These are phyloP conservation scores for Metarhizium anisopliae DNA, from an alignment of 2,329 filamentous ascomycete genomes.

Conservation along the genomic window DNA sequence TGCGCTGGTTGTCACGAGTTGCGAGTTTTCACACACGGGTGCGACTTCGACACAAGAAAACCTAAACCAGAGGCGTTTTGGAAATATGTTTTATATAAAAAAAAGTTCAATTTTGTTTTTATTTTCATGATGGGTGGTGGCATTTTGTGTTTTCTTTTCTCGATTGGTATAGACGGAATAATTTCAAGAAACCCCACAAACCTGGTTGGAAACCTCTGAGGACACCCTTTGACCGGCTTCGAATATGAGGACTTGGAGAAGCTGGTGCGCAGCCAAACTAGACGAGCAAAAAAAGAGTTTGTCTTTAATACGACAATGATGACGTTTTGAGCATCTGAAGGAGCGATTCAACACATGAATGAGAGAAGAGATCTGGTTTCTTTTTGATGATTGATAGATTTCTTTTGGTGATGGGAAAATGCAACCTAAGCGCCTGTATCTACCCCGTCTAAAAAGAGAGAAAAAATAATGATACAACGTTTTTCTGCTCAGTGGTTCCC, in stretches of 20 bases:
- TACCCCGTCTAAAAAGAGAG: not conserved
- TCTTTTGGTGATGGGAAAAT: not conserved
- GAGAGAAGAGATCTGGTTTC: not conserved
- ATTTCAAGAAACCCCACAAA: not conserved
- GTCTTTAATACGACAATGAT: not conserved
- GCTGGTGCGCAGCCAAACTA: not conserved
- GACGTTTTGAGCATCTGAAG: not conserved
- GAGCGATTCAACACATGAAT: not conserved
- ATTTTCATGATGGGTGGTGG: not conserved
- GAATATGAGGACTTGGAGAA: not conserved
- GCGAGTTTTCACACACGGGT: not conserved
- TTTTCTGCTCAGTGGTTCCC: too few species aligned
- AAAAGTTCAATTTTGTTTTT: not conserved
- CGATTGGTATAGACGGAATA: conserved; percentile 2
- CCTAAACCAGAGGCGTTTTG: not conserved
- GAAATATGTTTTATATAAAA: not conserved
- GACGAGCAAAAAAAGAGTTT: not conserved
- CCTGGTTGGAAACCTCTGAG: not conserved
- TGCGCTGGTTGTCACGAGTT: not conserved
- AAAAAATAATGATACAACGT: not conserved
- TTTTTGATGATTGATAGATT: not conserved
- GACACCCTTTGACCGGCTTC: not conserved
- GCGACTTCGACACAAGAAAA: not conserved
- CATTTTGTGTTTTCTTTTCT: not conserved
- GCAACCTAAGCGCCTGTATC: not conserved